Evolutionary conservation across 108 stramenopile species (phyloP).

Genomic region (Discostella stelligeroides): DNA sequence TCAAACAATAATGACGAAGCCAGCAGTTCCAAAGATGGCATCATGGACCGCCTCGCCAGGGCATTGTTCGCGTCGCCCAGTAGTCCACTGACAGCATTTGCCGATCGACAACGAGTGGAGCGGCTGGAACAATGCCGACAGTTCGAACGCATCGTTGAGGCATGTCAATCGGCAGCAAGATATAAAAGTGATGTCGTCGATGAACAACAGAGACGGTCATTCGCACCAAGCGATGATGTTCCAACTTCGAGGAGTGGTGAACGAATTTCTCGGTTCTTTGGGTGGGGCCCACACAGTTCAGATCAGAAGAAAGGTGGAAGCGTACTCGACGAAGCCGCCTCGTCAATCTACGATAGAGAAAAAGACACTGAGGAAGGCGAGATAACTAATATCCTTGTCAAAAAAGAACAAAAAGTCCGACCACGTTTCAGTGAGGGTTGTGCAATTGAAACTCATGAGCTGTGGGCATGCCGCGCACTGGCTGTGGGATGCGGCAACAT

Average conservation of each 20-base stretch:
- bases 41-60: slow-evolving; percentile 34
- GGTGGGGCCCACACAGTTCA: slow-evolving; percentile 17
- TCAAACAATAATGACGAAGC: slow-evolving; percentile 1
- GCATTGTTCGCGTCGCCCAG: slow-evolving; percentile 27
- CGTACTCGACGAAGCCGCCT: slow-evolving; percentile 13
- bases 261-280: slow-evolving; percentile 31
- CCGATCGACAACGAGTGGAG: slow-evolving; percentile 37
- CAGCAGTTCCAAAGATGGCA: slow-evolving; percentile 29
- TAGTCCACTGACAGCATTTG: slow-evolving; percentile 35
- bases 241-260: slow-evolving; percentile 21
- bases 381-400: slow-evolving; percentile 4
- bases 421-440: slow-evolving; percentile 28
- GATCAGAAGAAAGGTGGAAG: slow-evolving; percentile 1
- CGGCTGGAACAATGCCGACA: slow-evolving; percentile 33
- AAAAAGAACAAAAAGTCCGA: not conserved
- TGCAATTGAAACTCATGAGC: slow-evolving; percentile 39
- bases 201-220: not conserved
- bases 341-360: slow-evolving; percentile 9
- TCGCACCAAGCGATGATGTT: not conserved
- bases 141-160: slow-evolving; percentile 26
- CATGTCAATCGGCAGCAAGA: slow-evolving; percentile 25
- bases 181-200: not conserved
- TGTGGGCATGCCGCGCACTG: slow-evolving; percentile 49
- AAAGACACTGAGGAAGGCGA: not conserved
- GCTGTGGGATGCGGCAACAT: slow-evolving; percentile 38